Evolutionary conservation across 2,329 filamentous ascomycete species (phyloP), one percentile per base, ranked within the genome.

Genomic region (Aphanoascus verrucosus): DNA sequence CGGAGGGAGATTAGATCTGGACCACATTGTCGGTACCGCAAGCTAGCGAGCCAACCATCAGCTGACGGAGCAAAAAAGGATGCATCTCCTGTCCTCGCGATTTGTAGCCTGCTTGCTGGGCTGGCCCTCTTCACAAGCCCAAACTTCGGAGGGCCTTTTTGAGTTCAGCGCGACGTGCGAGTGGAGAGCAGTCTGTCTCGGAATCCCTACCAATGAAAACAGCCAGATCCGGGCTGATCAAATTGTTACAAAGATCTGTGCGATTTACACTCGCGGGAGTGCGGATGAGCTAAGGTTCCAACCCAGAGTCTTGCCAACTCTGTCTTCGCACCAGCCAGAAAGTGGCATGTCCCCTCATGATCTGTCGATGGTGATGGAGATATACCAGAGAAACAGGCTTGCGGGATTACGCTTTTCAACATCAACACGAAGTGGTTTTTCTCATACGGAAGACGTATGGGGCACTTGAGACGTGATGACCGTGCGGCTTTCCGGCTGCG

Each of bases 261-360:
- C 42, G 49, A 48, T 47, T 53, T 53, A 53, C 51, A 37, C 37
- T 53, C 35, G 51, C 51, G 51, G 51, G 44, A 47, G 35, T 8
- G 43, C 51, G 51, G 51, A 42, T 47, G 44, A 43, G 44, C 51
- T 46, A 47, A 40, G 32, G 20, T 32, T 17, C 34, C 41, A 28
- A 38, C 23, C 28, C 14, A 31, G 20, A 28, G 20, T 38, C 5
- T 14, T 15, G 1, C 28, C 44, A 35, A 47, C 44, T 47, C 23
- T 34, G 23, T 32, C 31, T 17, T 20, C 23, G 28, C 31, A 8
- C 35, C n/a, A 37, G 35, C 35, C n/a, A 37, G 35, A 37, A n/a
- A 3, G 35, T 37, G 23, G 23, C 23, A 28, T 28, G 23, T 3
- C 23, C 7, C 23, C 23, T 28, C 23, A 28, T 28, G 23, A 28